These are phyloP conservation scores for Aspergillus tamarii DNA, from an alignment of 2,329 filamentous ascomycete genomes.

Conservation along the genomic window DNA sequence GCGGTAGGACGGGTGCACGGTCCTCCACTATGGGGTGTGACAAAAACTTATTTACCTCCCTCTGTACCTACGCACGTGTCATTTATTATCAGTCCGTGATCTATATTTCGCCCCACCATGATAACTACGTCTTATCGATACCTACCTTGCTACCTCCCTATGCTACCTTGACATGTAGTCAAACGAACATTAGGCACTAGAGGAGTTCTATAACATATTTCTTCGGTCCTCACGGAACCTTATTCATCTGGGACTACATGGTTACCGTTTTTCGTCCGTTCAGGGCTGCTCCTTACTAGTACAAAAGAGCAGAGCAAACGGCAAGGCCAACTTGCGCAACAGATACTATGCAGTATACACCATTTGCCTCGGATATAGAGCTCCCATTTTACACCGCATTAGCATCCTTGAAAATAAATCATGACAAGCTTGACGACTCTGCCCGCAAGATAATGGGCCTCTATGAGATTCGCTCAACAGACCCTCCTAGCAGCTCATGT, in stretches of 20 bases:
- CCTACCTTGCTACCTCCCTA: background rate
- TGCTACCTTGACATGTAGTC: background rate
- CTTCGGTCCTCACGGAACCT: background rate
- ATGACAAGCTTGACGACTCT: conserved; percentile 95
- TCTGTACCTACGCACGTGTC: background rate
- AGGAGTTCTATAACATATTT: background rate
- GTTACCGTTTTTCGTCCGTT: background rate
- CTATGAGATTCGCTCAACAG: conserved; percentile 78
- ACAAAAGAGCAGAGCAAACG: background rate
- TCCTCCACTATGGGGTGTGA: too few relatives aligned
- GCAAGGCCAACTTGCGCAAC: background rate
- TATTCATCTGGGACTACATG: background rate
- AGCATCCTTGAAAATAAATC: conserved; percentile 91
- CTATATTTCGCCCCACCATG: background rate
- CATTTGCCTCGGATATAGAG: conserved; percentile 93
- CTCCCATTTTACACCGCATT: conserved; percentile 91
- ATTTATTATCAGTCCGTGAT: background rate
- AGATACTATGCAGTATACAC: conserved; percentile 70
- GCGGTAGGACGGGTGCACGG: too few relatives aligned
- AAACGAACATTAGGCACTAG: background rate
- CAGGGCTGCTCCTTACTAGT: background rate
- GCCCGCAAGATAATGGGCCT: conserved; percentile 82
- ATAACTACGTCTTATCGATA: background rate
- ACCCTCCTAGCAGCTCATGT: conserved; percentile 74
- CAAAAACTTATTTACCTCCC: too few relatives aligned